Percentiles rank a stretch among this genome's conserved stretches.
These are phyloP conservation scores for Tolypocladium tropicale DNA, from an alignment of 2,329 filamentous ascomycete genomes.

Conservation along the genomic window DNA sequence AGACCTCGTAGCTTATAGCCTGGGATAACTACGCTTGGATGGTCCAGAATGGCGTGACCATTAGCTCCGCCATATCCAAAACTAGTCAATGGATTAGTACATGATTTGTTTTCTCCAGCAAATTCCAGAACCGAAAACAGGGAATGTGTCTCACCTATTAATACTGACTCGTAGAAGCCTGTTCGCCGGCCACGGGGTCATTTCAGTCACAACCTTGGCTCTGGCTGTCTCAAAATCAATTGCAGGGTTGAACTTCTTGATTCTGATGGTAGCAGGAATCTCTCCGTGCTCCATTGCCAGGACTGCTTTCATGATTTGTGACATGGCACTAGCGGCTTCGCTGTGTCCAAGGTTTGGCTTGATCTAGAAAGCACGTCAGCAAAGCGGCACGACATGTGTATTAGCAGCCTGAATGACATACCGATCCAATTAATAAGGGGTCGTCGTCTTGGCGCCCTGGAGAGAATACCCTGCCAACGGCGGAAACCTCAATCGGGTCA, in stretches of 20 bases:
- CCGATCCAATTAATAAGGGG: background rate
- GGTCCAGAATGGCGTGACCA: background rate
- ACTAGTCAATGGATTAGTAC: no score
- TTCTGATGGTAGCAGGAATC: no score
- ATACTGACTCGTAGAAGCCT: background rate
- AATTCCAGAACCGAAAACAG: no score
- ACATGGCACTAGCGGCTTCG: no score
- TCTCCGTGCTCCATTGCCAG: no score
- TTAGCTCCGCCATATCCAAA: background rate
- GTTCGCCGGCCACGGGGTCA: background rate
- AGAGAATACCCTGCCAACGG: background rate
- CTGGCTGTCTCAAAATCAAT: background rate
- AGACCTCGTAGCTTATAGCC: background rate
- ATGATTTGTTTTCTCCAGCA: no score
- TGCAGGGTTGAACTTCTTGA: no score
- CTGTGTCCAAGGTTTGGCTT: no score
- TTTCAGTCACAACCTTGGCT: background rate
- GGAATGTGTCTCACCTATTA: background rate
- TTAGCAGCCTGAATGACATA: background rate
- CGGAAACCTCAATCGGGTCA: background rate
- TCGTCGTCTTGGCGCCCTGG: background rate
- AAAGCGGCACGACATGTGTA: no score
- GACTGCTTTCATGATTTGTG: no score
- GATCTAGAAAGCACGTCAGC: no score
- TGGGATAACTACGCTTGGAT: background rate